These are phyloP conservation scores for Ogataea thermomethanolica DNA, from an alignment of 805 yeast genomes.

Conservation along the genomic window DNA sequence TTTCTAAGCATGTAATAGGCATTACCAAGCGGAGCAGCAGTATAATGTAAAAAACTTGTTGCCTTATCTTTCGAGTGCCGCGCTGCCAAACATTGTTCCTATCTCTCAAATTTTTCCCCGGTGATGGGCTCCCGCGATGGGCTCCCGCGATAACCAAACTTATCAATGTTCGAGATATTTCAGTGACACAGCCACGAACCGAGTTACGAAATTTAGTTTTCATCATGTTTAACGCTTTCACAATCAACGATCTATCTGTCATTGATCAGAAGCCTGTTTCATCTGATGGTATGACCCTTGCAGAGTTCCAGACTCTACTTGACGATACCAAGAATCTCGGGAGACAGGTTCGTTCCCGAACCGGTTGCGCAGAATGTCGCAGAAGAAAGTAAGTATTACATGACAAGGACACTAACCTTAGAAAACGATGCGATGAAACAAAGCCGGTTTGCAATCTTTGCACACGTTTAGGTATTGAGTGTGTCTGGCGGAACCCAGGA, in stretches of 20 bases:
- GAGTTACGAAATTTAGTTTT: neutral
- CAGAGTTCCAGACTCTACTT: neutral
- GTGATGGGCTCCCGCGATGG: no score
- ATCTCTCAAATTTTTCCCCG: no score
- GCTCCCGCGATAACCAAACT: no score
- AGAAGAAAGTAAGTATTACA: slow-evolving; percentile 15
- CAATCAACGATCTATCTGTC: slow-evolving; percentile 3
- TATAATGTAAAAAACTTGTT: no score
- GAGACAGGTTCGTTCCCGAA: slow-evolving; percentile 14
- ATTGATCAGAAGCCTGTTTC: slow-evolving; percentile 4
- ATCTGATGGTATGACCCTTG: neutral
- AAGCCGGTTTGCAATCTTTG: slow-evolving; percentile 44
- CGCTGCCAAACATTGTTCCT: no score
- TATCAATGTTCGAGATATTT: neutral
- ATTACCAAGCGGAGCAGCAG: no score
- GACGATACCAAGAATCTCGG: slow-evolving; percentile 15
- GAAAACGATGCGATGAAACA: slow-evolving; percentile 43
- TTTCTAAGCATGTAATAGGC: no score
- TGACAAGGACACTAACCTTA: slow-evolving; percentile 13
- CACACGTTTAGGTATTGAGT: slow-evolving; percentile 26
- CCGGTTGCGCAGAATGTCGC: slow-evolving; percentile 20
- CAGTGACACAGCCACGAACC: neutral
- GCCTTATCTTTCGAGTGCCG: no score
- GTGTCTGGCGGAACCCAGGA: slow-evolving; percentile 23
- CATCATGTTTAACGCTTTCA: slow-evolving; percentile 9